Evolutionary conservation across 148 eudicot species (phyloP).

Genomic region (Nepenthes mirabilis): DNA sequence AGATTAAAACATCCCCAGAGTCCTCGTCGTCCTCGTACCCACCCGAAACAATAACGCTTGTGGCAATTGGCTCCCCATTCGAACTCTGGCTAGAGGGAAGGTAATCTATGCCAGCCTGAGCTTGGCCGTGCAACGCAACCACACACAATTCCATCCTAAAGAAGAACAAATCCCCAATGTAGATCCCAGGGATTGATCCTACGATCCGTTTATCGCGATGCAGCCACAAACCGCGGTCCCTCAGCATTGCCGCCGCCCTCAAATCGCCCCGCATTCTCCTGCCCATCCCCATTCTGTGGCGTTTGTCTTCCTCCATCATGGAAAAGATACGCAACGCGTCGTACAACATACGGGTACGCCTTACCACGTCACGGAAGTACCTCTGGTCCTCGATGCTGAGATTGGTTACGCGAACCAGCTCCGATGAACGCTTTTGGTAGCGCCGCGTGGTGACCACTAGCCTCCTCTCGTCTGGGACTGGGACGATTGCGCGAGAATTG

Average conservation of each 20-base stretch:
- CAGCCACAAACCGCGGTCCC: constrained; percentile 46
- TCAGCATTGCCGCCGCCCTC: constrained; percentile 46
- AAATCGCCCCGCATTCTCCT: constrained; percentile 29
- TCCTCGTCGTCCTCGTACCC: constrained; percentile 95
- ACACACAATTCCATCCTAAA: constrained; percentile 81
- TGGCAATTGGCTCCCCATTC: constrained; percentile 86
- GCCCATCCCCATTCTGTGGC: constrained; percentile 10
- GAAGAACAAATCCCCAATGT: constrained; percentile 74
- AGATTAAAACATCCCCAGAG: constrained; percentile 54
- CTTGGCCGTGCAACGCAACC: constrained; percentile 74
- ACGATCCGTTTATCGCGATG: constrained; percentile 72
- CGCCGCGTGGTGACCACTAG: constrained; percentile 9
- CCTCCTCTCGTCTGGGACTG: constrained; percentile 18
- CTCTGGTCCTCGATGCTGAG: constrained; percentile 13
- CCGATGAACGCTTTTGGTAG: constrained; percentile 35
- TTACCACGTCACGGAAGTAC: constrained; percentile 36
- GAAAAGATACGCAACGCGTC: constrained; percentile 48
- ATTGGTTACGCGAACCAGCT: constrained; percentile 59
- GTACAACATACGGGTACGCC: constrained; percentile 51
- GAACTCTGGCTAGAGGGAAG: constrained; percentile 59
- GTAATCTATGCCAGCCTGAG: constrained; percentile 84
- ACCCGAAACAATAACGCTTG: constrained; percentile 66
- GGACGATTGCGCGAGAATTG: constrained; percentile 34
- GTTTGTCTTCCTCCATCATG: constrained; percentile 17
- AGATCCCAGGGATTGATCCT: neutral